Conservation (phyloP, 176 grass and related monocot genomes). For the Miscanthus lutarioriparius region DNA sequence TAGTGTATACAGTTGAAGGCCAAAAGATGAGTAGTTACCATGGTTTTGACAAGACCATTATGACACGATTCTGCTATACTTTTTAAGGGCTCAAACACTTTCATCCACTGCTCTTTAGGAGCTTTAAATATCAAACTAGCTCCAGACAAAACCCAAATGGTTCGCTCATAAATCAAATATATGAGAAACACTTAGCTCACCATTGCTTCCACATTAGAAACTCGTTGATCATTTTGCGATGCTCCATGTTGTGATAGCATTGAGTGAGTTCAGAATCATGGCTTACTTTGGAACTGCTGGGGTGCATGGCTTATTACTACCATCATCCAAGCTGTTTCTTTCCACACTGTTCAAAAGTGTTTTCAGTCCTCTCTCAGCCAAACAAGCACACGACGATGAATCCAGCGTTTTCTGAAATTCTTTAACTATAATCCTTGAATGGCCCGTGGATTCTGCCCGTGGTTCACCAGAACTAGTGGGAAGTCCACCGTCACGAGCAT, state of each 20-base stretch:
- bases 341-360: slow-evolving; percentile 38
- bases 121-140: slow-evolving; percentile 75
- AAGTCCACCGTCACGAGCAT: neutral
- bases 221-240: slow-evolving; percentile 23
- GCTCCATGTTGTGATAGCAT: slow-evolving; percentile 29
- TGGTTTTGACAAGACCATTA: slow-evolving; percentile 52
- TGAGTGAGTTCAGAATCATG: slow-evolving; percentile 16
- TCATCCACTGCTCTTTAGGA: slow-evolving; percentile 71
- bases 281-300: no score
- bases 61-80: slow-evolving; percentile 29
- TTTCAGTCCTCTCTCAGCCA: slow-evolving; percentile 45
- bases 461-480: neutral
- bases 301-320: neutral
- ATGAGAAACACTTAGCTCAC: slow-evolving; percentile 62
- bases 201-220: slow-evolving; percentile 66
- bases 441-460: slow-evolving; percentile 14
- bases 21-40: slow-evolving; percentile 46
- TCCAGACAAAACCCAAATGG: slow-evolving; percentile 66
- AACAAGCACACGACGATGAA: slow-evolving; percentile 43
- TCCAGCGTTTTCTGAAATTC: slow-evolving; percentile 48
- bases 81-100: slow-evolving; percentile 60
- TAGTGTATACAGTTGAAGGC: neutral
- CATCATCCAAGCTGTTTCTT: slow-evolving; percentile 17
- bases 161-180: slow-evolving; percentile 64
- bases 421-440: slow-evolving; percentile 61